A percentile compares a stretch with the other conserved stretches of the same genome.
Conservation (phyloP, 148 eudicot genomes). For the Selenicereus undatus region DNA sequence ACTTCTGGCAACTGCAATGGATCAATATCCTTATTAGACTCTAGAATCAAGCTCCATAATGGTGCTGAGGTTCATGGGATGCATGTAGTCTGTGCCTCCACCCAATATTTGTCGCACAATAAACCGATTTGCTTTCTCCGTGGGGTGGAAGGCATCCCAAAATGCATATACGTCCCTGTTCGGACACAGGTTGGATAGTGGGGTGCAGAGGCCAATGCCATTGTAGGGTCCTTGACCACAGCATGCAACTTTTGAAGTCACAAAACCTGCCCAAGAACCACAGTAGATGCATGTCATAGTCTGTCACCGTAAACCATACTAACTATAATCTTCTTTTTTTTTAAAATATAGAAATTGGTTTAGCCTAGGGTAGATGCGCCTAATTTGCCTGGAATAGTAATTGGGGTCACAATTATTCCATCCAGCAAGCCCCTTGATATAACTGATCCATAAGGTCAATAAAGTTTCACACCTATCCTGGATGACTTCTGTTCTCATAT, state of each 20-base stretch:
- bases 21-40: neutral
- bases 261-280: constrained; percentile 29
- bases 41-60: constrained; percentile 31
- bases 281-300: neutral
- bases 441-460: constrained; percentile 5
- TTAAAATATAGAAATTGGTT: neutral
- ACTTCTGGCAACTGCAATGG: neutral
- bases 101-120: constrained; percentile 31
- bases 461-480: constrained; percentile 3
- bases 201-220: constrained; percentile 37
- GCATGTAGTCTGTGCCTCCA: constrained; percentile 32
- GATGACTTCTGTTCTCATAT: neutral
- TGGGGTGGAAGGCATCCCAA: constrained; percentile 48
- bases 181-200: constrained; percentile 32
- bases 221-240: constrained; percentile 52
- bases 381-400: neutral
- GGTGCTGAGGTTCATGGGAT: constrained; percentile 45
- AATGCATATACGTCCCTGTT: constrained; percentile 37
- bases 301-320: neutral
- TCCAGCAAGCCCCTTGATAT: neutral
- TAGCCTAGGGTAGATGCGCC: neutral
- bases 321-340: neutral
- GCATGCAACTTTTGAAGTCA: constrained; percentile 42
- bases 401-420: constrained; percentile 5
- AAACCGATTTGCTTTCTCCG: constrained; percentile 32